Percentiles rank a stretch among this genome's conserved stretches.
These are phyloP conservation scores for Ramicandelaber brevisporus DNA, from an alignment of 192 early-diverging fungal genomes.

Conservation along the genomic window DNA sequence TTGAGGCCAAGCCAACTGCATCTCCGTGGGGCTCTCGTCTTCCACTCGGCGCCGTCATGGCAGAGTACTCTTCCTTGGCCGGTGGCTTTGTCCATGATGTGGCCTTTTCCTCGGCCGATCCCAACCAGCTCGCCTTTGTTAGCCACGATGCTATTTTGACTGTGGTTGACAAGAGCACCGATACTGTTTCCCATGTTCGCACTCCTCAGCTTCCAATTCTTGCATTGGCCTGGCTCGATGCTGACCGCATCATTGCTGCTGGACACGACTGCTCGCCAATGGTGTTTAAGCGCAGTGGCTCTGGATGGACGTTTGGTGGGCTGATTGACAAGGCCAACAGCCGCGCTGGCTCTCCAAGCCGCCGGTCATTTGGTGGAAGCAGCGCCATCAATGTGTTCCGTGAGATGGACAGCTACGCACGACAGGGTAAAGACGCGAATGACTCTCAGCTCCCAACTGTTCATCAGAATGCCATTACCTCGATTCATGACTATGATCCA, in stretches of 20 bases:
- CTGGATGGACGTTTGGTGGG: constrained; percentile 15
- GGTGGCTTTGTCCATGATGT: constrained; percentile 87
- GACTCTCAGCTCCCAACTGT: constrained; percentile 36
- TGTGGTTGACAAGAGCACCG: constrained; percentile 39
- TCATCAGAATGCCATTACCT: constrained; percentile 96
- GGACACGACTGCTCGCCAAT: constrained; percentile 88
- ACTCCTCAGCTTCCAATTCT: constrained; percentile 46
- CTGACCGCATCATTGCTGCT: constrained; percentile 51
- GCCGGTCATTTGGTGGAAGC: constrained; percentile 27
- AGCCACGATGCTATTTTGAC: constrained; percentile 66
- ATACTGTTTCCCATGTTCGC: constrained; percentile 28
- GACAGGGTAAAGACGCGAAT: constrained; percentile 11
- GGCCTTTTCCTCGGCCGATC: constrained; percentile 65
- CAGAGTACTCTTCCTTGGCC: constrained; percentile 44
- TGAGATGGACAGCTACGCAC: constrained; percentile 72
- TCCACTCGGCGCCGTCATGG: constrained; percentile 77
- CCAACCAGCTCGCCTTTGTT: constrained; percentile 59
- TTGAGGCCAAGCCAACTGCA: constrained; percentile 71
- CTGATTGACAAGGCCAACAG: constrained; percentile 53
- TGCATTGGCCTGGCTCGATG: constrained; percentile 51
- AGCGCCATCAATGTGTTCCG: constrained; percentile 64
- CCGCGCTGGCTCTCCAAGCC: constrained; percentile 14
- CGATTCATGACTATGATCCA: constrained; percentile 5
- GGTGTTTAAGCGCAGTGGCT: constrained; percentile 34
- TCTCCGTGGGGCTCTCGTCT: constrained; percentile 83